Base-by-base conservation (phyloP, 163 green algal genomes). In the Trebouxia gelatinosa region DNA sequence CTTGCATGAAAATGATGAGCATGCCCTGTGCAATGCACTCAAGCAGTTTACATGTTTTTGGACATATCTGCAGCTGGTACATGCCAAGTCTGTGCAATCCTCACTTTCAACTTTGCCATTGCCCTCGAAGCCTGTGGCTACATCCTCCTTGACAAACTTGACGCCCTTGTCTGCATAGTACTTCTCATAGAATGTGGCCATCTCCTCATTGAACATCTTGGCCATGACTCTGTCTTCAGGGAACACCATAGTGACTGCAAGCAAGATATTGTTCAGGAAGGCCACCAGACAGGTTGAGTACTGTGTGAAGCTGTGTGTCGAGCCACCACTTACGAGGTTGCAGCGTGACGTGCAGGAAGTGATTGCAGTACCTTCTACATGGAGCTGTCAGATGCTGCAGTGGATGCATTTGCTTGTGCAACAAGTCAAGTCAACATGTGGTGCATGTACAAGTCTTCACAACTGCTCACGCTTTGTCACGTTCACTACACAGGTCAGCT, bases 111-210 rank as follows among this genome's bases (percentile, higher is more conserved):
- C 40, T 31, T 61, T 65, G 48, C 70, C 70, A 28, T 78, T 32
- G 32, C 70, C 70, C 32, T 65, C 70, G 67, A 78, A 79, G 23
- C 74, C 57, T 0, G 83, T 87, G 7, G 84, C 87, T 19, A 74
- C 74, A 48, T 80, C 74, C 3, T 81, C 83, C 79, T 94, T 95
- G 19, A 94, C 7, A 43, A 98, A 74, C 11, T 82, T 91, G 61
- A 97, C 85, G 72, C 94, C 94, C 85, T 97, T 97, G 39, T 78
- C 78, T 35, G 59, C 39, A 78, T 97, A 97, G 80, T 90, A 91
- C 7, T 82, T 78, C 68, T 97, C 91, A 81, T 98, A 98, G 54
- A 95, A 95, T 16, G 72, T 77, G 11, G 94, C 89, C 19, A 97
- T 89, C 74, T 95, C 85, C 3, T 84, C 78, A 19, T 86, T 91